Percentiles rank a stretch among this genome's conserved stretches.
Conservation (phyloP, 257 asterid genomes). For the Verbena officinalis region DNA sequence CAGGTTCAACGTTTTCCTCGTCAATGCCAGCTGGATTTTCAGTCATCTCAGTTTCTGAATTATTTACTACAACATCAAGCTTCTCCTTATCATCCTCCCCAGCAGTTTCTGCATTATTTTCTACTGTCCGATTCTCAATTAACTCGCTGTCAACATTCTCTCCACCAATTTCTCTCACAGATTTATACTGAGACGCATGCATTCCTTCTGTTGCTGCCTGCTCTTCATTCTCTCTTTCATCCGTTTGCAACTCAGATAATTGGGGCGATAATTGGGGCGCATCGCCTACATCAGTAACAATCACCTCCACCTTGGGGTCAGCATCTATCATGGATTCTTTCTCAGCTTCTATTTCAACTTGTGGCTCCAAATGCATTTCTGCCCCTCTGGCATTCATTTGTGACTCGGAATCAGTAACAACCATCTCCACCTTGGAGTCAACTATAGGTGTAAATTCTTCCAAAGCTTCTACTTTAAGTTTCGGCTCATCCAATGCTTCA, state of each 20-base stretch:
- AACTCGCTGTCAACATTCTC: constrained; percentile 24
- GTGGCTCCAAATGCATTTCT: constrained; percentile 21
- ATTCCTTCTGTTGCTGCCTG: constrained; percentile 15
- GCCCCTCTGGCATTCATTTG: constrained; percentile 10
- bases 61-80: constrained; percentile 32
- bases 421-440: constrained; percentile 24
- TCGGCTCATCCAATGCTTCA: constrained; percentile 16
- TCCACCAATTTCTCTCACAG: constrained; percentile 25
- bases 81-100: constrained; percentile 34
- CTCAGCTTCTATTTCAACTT: not conserved
- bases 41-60: constrained; percentile 30
- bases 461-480: not conserved
- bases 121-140: constrained; percentile 23
- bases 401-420: constrained; percentile 10
- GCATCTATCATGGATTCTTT: constrained; percentile 1
- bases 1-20: constrained; percentile 32
- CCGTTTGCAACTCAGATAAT: constrained; percentile 25
- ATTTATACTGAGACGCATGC: constrained; percentile 13
- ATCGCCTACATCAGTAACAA: constrained; percentile 19
- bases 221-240: constrained; percentile 25
- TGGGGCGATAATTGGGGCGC: constrained; percentile 17
- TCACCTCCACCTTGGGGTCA: constrained; percentile 25
- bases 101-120: constrained; percentile 18
- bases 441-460: constrained; percentile 23
- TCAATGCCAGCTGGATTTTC: constrained; percentile 27